Percentiles rank a stretch among this genome's conserved stretches.
phyloP scores from a whole-genome alignment of 805 yeast species.

The Myxozyma kluyveri region DNA sequence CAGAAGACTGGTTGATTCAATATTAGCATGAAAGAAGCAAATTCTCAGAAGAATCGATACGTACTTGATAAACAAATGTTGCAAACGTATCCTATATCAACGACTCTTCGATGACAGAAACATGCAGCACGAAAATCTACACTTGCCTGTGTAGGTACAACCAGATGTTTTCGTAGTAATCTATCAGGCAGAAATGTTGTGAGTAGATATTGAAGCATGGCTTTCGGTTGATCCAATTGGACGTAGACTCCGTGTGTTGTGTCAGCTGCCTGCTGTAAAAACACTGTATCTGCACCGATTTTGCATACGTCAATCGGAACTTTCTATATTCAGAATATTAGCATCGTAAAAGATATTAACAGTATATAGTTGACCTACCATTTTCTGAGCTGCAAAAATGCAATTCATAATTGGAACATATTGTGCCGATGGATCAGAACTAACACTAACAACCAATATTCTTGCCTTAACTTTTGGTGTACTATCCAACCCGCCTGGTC shows the following conservation, averaged over 20 bases:
- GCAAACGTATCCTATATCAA: conserved; percentile 92
- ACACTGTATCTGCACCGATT: conserved; percentile 62
- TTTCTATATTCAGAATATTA: conserved; percentile 38
- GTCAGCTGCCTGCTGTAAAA: conserved; percentile 92
- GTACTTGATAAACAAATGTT: conserved; percentile 82
- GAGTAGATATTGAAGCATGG: conserved; percentile 74
- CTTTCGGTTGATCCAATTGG: conserved; percentile 62
- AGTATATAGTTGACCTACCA: conserved; percentile 39
- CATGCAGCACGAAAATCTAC: conserved; percentile 96
- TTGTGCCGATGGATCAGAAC: conserved; percentile 72
- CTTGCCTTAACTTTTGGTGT: conserved; percentile 55
- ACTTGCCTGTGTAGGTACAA: conserved; percentile 76
- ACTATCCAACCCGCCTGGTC: conserved; percentile 1
- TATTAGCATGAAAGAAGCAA: neutral
- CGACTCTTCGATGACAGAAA: conserved; percentile 82
- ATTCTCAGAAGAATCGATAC: conserved; percentile 26
- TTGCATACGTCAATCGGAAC: conserved; percentile 90
- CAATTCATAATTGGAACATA: conserved; percentile 94
- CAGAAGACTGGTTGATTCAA: conserved; percentile 44
- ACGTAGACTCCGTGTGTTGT: conserved; percentile 90
- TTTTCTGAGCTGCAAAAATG: conserved; percentile 92
- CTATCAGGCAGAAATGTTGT: conserved; percentile 86
- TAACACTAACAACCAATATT: conserved; percentile 59
- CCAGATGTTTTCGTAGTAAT: conserved; percentile 66
- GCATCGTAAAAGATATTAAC: neutral